Percentiles rank a stretch among this genome's conserved stretches.
Conservation (phyloP, 2,329 filamentous ascomycete species). For the Hypocreales sp. region DNA sequence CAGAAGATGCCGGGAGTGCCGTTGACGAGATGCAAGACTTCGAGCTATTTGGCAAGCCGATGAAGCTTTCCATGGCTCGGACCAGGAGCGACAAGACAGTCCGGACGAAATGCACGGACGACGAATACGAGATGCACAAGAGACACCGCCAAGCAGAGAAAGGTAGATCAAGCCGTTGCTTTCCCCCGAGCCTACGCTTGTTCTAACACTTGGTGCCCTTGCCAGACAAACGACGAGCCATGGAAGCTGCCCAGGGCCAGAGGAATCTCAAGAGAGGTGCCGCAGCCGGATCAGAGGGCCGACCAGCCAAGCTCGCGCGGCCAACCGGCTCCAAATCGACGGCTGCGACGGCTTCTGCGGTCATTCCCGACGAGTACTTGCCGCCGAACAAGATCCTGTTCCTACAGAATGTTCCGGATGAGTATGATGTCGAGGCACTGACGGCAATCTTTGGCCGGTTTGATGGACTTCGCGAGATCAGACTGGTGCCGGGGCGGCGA, state of each 20-base stretch:
- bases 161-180: slow-evolving; percentile 38
- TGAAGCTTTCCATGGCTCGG: slow-evolving; percentile 70
- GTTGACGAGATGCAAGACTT: slow-evolving; percentile 88
- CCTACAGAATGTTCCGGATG: slow-evolving; percentile 79
- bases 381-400: slow-evolving; percentile 96
- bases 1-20: slow-evolving; percentile 65
- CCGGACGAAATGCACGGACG: slow-evolving; percentile 51
- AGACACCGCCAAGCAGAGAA: slow-evolving; percentile 74
- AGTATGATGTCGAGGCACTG: slow-evolving; percentile 68
- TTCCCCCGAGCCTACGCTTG: too few relatives aligned
- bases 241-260: slow-evolving; percentile 64
- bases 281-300: slow-evolving; percentile 29
- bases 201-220: too few relatives aligned
- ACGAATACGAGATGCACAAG: slow-evolving; percentile 83
- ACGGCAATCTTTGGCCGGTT: slow-evolving; percentile 74
- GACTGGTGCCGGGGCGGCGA: slow-evolving; percentile 69
- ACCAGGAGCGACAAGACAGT: slow-evolving; percentile 82
- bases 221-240: slow-evolving; percentile 63
- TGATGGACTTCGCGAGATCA: slow-evolving; percentile 86
- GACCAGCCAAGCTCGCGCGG: slow-evolving; percentile 51
- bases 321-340: slow-evolving; percentile 58
- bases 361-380: slow-evolving; percentile 93
- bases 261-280: slow-evolving; percentile 54
- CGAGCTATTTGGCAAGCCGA: slow-evolving; percentile 80
- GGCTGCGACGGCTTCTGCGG: slow-evolving; percentile 47